Conservation (phyloP, 306 rosid species). For the Canavalia gladiata region DNA sequence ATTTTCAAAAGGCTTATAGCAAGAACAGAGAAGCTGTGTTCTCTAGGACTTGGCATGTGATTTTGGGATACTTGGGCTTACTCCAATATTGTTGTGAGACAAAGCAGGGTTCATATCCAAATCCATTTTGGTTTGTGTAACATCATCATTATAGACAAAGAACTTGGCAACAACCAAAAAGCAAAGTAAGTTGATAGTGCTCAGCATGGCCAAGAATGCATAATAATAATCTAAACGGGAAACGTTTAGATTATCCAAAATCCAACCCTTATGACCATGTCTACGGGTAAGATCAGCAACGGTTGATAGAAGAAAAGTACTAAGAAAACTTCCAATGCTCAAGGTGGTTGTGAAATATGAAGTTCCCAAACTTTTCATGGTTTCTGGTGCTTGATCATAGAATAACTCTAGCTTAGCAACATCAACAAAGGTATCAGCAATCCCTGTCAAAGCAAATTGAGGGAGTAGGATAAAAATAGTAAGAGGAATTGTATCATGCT, state of each 20-base stretch:
- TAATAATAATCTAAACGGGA: constrained; percentile 74
- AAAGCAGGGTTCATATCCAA: constrained; percentile 43
- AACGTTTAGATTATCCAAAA: constrained; percentile 71
- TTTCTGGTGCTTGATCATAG: constrained; percentile 84
- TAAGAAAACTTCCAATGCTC: constrained; percentile 73
- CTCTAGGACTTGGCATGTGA: constrained; percentile 24
- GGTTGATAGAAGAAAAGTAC: constrained; percentile 63
- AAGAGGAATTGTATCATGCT: constrained; percentile 61
- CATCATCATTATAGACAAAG: constrained; percentile 66
- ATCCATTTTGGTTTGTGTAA: constrained; percentile 45
- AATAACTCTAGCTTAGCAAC: constrained; percentile 83
- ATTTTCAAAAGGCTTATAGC: neutral
- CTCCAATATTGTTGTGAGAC: constrained; percentile 9
- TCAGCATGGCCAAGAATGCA: constrained; percentile 66
- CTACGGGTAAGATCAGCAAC: constrained; percentile 60
- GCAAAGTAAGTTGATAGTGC: constrained; percentile 68
- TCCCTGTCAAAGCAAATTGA: constrained; percentile 73
- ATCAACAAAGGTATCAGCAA: constrained; percentile 77
- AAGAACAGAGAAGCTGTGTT: neutral
- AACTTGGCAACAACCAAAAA: constrained; percentile 66
- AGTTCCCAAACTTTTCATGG: constrained; percentile 86
- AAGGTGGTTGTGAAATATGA: constrained; percentile 69
- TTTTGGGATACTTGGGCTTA: constrained; percentile 14
- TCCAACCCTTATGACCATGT: constrained; percentile 67
- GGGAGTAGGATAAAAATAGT: constrained; percentile 79